Conservation (phyloP, 2,329 filamentous ascomycete genomes). For the Sphaerulina musiva region DNA sequence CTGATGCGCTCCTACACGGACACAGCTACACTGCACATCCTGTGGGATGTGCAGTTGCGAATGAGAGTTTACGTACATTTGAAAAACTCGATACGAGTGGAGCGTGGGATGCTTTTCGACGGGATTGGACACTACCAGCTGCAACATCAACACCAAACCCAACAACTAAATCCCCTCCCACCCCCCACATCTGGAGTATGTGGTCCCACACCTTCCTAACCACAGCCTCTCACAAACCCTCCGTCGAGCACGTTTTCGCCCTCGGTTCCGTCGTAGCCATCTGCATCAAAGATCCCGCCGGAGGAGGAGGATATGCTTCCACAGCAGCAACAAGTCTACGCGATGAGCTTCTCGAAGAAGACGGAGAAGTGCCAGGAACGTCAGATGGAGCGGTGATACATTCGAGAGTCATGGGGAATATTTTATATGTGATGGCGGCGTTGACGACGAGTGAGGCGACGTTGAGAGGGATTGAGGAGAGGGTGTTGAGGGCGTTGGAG, state of each 20-base stretch:
- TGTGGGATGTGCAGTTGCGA: conserved; percentile 70
- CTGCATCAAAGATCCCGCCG: conserved; percentile 44
- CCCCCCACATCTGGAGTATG: conserved; percentile 55
- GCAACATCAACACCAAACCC: neutral
- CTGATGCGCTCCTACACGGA: conserved; percentile 71
- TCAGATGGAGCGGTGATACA: conserved; percentile 44
- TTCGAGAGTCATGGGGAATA: conserved; percentile 55
- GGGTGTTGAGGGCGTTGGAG: conserved; percentile 23
- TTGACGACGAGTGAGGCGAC: conserved; percentile 44
- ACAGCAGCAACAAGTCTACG: conserved; percentile 50
- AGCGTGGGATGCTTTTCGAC: conserved; percentile 52
- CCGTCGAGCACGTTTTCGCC: conserved; percentile 62
- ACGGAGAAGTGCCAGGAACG: too few species aligned
- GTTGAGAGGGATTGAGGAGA: conserved; percentile 38
- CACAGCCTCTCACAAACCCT: conserved; percentile 50
- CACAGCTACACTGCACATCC: conserved; percentile 85
- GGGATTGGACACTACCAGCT: conserved; percentile 40
- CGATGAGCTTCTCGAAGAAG: conserved; percentile 41
- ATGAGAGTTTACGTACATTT: conserved; percentile 59
- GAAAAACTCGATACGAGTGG: conserved; percentile 50
- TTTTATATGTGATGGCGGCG: conserved; percentile 57
- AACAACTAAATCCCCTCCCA: neutral
- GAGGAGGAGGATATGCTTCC: conserved; percentile 50
- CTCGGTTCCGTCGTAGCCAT: conserved; percentile 70
- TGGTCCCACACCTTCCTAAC: conserved; percentile 60